phyloP scores from a whole-genome alignment of 768 basidiomycete species.

The Suillus bovinus region DNA sequence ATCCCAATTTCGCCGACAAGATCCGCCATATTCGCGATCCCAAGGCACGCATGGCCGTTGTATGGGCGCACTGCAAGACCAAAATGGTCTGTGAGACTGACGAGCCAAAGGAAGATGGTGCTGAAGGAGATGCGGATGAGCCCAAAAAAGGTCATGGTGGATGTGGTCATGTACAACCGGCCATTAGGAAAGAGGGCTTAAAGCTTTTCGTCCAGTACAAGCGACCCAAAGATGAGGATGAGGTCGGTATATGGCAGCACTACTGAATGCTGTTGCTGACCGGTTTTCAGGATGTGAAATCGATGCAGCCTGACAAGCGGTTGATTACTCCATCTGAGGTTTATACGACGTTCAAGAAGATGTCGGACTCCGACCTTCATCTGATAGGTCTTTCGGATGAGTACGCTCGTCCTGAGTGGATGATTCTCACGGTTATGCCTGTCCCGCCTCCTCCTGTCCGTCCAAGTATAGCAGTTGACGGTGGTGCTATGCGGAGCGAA shows the following conservation, averaged over 20 bases:
- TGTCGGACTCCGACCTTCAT: slow-evolving; percentile 84
- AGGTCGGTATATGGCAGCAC: slow-evolving; percentile 54
- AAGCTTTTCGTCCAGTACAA: slow-evolving; percentile 96
- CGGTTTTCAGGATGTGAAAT: slow-evolving; percentile 67
- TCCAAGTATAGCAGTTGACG: slow-evolving; percentile 96
- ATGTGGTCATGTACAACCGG: slow-evolving; percentile 90
- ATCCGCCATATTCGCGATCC: slow-evolving; percentile 85
- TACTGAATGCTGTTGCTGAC: slow-evolving; percentile 14
- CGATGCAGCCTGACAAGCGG: slow-evolving; percentile 79
- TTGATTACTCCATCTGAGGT: slow-evolving; percentile 83
- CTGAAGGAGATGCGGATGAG: slow-evolving; percentile 61
- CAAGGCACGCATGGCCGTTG: slow-evolving; percentile 83
- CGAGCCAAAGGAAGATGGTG: slow-evolving; percentile 84
- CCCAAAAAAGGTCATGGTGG: slow-evolving; percentile 94
- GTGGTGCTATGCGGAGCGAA: slow-evolving; percentile 94
- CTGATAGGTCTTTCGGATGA: slow-evolving; percentile 92
- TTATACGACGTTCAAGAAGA: slow-evolving; percentile 95
- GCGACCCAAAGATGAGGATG: slow-evolving; percentile 91
- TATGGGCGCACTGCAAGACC: slow-evolving; percentile 85
- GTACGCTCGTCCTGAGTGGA: slow-evolving; percentile 98
- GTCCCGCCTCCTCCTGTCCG: slow-evolving; percentile 98
- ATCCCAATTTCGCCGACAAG: slow-evolving; percentile 82
- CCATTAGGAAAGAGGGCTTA: slow-evolving; percentile 89
- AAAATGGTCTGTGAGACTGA: slow-evolving; percentile 90
- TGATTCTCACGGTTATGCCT: slow-evolving; percentile 97